Evolutionary conservation across 352 stramenopile genomes (phyloP).

Genomic region (Thalassiosira sp.): DNA sequence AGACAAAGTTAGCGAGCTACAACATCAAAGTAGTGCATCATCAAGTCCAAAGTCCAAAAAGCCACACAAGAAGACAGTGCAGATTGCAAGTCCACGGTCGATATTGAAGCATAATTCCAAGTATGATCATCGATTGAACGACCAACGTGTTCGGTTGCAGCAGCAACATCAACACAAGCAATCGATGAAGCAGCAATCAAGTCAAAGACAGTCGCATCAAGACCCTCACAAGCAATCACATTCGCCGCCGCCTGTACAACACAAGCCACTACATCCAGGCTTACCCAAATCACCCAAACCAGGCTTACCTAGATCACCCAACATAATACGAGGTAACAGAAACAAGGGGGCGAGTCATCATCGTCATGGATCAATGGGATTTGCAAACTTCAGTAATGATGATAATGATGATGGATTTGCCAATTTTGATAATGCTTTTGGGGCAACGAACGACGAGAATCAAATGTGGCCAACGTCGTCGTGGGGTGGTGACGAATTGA

Average conservation of each 20-base stretch:
- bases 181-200: neutral
- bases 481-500: neutral
- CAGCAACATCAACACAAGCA: neutral
- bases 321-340: neutral
- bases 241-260: neutral
- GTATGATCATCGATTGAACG: slow-evolving; percentile 6
- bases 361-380: neutral
- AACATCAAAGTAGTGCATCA: neutral
- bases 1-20: too few species aligned
- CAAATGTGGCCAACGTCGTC: neutral
- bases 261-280: neutral
- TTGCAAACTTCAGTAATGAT: slow-evolving; percentile 3
- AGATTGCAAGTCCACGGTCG: neutral
- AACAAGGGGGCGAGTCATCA: neutral
- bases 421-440: too few species aligned
- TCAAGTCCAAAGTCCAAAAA: neutral
- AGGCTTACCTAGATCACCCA: slow-evolving; percentile 16
- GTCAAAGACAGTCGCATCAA: neutral
- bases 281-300: slow-evolving; percentile 16
- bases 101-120: slow-evolving; percentile 18
- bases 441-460: neutral
- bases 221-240: neutral
- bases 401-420: neutral
- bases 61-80: slow-evolving; percentile 13
- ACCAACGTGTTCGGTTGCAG: neutral